Base-by-base conservation (phyloP, 2,329 filamentous ascomycete genomes). In the Moelleriella libera region DNA sequence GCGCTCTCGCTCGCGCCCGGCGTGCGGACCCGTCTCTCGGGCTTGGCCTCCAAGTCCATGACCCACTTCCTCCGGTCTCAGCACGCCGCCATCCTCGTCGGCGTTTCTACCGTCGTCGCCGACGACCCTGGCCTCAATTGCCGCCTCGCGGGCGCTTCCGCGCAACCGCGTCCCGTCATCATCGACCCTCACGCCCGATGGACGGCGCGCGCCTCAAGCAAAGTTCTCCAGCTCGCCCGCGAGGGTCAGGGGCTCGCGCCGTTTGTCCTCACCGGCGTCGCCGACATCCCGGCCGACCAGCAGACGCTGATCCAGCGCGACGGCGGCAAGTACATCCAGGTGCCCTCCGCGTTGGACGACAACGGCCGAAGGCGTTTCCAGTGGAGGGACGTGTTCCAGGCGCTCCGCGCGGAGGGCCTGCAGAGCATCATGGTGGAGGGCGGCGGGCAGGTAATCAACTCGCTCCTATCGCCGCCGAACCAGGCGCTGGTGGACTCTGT, bases 371-470 rank as follows among this genome's bases (percentile, higher is more conserved):
- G 63, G 59, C 66, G 71, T 48, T 72, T 84, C 52, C 63, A 69
- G 14, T 94, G 87, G 88, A 62, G 63, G 9, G 70, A 72, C 41
- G 74, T 94, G 12, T 64, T 94, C 31, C 63, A 63, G 14, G 67
- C 69, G 4, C 62, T 94, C n/a, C 53, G 56, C 34, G 61, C 60
- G 1, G 71, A 84, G 54, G 80, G 80, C 1, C 67, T 95, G 43
- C 63, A 66, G 46, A 95, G 88, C 59, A 71, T 96, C 49, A 96
- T 96, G 90, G 75, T 97, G 45, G 90, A 97, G 63, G 90, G 90
- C 0, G 90, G 90, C 9, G 89, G 78, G 0, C 70, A 72, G 9
- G 80, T 96, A 34, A 87, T 97, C 60, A 94, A 92, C 60, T 78
- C 83, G 39, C 66, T 97, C 14, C 70, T 97, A n/a, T 70, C 75